phyloP scores from a whole-genome alignment of 768 basidiomycete species.

The Pleurotus sapidus region DNA sequence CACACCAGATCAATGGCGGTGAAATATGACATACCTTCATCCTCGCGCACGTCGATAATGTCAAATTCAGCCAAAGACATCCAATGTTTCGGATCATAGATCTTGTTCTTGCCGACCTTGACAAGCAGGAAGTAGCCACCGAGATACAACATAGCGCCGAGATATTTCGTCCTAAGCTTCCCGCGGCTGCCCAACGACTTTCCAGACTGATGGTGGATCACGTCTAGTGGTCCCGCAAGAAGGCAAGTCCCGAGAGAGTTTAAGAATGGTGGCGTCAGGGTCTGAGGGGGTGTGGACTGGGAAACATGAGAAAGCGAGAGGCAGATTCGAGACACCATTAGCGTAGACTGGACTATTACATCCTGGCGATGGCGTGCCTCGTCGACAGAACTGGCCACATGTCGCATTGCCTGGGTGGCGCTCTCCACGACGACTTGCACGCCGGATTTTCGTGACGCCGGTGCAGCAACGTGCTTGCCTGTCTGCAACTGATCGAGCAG shows the following conservation, averaged over 20 bases:
- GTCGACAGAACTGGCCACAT: conserved; percentile 75
- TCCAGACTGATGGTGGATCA: conserved; percentile 65
- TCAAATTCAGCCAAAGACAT: conserved; percentile 76
- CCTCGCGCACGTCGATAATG: conserved; percentile 61
- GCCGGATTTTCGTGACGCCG: conserved; percentile 21
- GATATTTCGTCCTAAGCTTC: conserved; percentile 76
- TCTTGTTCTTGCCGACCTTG: conserved; percentile 77
- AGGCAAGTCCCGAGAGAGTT: conserved; percentile 75
- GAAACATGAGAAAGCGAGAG: conserved; percentile 24
- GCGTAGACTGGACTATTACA: conserved; percentile 58
- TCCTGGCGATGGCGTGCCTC: conserved; percentile 73
- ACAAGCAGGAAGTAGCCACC: conserved; percentile 85
- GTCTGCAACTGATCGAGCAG: conserved; percentile 71
- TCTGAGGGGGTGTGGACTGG: conserved; percentile 27
- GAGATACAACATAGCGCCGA: conserved; percentile 85
- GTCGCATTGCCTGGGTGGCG: conserved; percentile 70
- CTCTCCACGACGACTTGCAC: conserved; percentile 44
- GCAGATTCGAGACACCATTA: conserved; percentile 66
- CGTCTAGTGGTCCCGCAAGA: conserved; percentile 85
- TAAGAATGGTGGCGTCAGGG: conserved; percentile 54
- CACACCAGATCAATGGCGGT: background rate
- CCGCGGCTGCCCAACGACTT: conserved; percentile 39
- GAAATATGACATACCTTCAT: conserved; percentile 62
- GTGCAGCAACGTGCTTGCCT: conserved; percentile 17
- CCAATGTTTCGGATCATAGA: conserved; percentile 89